Evolutionary conservation across 805 yeast genomes (phyloP), one percentile per base, ranked within the genome.

Genomic region (Candida fluviatilis): DNA sequence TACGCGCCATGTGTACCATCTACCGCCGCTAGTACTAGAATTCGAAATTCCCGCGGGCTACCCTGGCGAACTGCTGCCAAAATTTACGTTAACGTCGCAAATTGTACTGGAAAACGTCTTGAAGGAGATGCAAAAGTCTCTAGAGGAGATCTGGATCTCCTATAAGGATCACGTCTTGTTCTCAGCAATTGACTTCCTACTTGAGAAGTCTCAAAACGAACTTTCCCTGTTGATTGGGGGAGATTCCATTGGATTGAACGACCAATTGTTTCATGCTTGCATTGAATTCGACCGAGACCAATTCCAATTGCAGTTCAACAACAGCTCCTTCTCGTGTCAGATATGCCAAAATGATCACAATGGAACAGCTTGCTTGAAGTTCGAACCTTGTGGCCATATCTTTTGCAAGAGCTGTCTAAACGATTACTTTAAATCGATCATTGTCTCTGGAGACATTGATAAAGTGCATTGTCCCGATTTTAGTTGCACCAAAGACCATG

Each of bases 401-500:
- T 71, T 77, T 40, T 79, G 84, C 47, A 56, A 52, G 31, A 33
- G 42, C 1, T 80, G 85, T 43, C 52, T 75, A 3, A 41, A 37
- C 10, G 69, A 64, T 4, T 78, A 71, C 42, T 71, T 69, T 35
- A 43, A 51, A 1, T 54, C 65, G 3, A 54, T 59, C 31, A 77
- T 80, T 10, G 49, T 49, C 5, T 52, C 67, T 4, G 84, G 82
- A 3, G 74, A 72, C 25, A 63, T 76, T 4, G 66, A 66, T 13
- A 70, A 61, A 33, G 59, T 80, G 2, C 79, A 78, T 50, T 80
- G 86, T 47, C 84, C 85, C 1, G 69, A 76, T 33, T 74, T 71
- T 46, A 68, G 64, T 27, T 73, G 78, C 39, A 69, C 75, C 3
- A 62, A 55, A 38, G 25, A 27, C 8, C 45, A 41, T 18, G 10